Evolutionary conservation across 495 filamentous ascomycete genomes (phyloP).

Genomic region (Hapsidospora chrysogenum): DNA sequence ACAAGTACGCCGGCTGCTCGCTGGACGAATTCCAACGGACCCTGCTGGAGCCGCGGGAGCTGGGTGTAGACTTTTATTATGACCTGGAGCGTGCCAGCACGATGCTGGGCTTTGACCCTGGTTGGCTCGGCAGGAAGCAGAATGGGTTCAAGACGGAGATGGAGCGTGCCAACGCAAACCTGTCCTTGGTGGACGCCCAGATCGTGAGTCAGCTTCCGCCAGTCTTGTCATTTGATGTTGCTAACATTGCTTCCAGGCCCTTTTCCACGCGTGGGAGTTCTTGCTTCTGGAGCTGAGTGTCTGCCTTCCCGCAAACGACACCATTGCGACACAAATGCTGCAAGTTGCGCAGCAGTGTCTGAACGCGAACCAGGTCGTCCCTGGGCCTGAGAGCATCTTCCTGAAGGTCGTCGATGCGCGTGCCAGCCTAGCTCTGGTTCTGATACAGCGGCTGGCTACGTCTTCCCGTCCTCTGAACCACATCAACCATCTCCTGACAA

Average conservation of each 20-base stretch:
- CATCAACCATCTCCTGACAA: conserved; percentile 42
- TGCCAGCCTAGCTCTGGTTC: conserved; percentile 56
- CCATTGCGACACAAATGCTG: conserved; percentile 44
- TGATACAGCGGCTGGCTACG: conserved; percentile 60
- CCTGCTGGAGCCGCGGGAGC: conserved; percentile 34
- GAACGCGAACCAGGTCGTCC: conserved; percentile 45
- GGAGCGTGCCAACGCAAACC: conserved; percentile 68
- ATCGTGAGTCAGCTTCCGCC: conserved; percentile 46
- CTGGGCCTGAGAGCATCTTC: conserved; percentile 57
- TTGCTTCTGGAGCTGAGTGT: conserved; percentile 70
- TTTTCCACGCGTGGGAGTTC: conserved; percentile 80
- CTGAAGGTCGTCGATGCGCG: conserved; percentile 50
- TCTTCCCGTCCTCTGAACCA: conserved; percentile 40
- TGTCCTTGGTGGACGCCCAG: conserved; percentile 84
- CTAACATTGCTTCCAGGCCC: conserved; percentile 29
- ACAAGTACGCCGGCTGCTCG: conserved; percentile 50
- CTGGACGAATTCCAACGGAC: conserved; percentile 66
- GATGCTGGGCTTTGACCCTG: conserved; percentile 56
- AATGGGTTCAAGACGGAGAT: conserved; percentile 70
- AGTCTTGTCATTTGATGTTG: background rate
- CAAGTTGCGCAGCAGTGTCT: conserved; percentile 60
- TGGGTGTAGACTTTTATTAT: conserved; percentile 71
- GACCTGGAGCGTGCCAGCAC: conserved; percentile 53
- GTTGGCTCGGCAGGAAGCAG: conserved; percentile 49
- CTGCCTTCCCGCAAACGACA: conserved; percentile 40